A percentile compares a stretch with the other conserved stretches of the same genome.
These are phyloP conservation scores for Miscanthus lutarioriparius DNA, from an alignment of 176 grass and related monocot genomes.

Conservation along the genomic window DNA sequence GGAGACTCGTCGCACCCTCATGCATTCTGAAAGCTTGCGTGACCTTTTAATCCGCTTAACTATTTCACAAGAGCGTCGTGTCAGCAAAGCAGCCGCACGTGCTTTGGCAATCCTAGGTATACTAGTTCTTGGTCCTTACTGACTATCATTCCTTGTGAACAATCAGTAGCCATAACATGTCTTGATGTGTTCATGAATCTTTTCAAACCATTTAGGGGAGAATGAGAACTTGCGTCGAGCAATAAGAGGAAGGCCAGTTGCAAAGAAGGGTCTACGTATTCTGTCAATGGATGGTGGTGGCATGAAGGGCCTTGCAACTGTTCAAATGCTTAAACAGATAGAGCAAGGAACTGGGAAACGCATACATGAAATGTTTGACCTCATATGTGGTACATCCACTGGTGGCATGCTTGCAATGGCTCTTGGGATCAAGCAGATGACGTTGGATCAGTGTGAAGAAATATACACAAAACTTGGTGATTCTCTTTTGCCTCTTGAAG, in stretches of 20 bases:
- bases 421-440: constrained; percentile 96
- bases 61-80: constrained; percentile 57
- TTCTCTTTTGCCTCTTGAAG: constrained; percentile 38
- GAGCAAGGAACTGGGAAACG: constrained; percentile 91
- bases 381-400: constrained; percentile 98
- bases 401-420: constrained; percentile 98
- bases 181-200: constrained; percentile 27
- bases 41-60: constrained; percentile 89
- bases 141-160: not conserved
- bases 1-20: constrained; percentile 84
- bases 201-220: constrained; percentile 63
- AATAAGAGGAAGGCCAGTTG: constrained; percentile 76
- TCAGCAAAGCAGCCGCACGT: constrained; percentile 83
- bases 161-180: constrained; percentile 28
- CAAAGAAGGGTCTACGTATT: constrained; percentile 90
- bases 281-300: constrained; percentile 98
- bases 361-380: constrained; percentile 99
- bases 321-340: constrained; percentile 98
- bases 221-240: constrained; percentile 91
- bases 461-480: constrained; percentile 98
- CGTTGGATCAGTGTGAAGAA: constrained; percentile 93
- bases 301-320: constrained; percentile 98
- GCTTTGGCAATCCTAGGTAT: constrained; percentile 96
- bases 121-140: constrained; percentile 9
- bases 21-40: constrained; percentile 83